Percentiles rank a stretch among this genome's conserved stretches.
Conservation (phyloP, 2,329 filamentous ascomycete genomes). For the Calonectria fujianensis region DNA sequence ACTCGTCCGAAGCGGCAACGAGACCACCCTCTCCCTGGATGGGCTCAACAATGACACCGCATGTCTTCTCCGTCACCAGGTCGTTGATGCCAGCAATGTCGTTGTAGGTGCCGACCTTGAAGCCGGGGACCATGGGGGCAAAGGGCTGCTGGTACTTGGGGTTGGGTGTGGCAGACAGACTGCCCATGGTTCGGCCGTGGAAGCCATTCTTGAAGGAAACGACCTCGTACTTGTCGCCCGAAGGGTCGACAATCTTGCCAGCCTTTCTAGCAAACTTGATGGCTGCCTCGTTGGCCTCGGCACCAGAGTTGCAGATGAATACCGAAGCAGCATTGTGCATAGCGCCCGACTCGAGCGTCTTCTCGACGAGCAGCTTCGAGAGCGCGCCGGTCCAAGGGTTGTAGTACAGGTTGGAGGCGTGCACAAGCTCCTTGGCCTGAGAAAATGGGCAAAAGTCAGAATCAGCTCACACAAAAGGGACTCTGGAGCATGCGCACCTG, state of each 20-base stretch:
- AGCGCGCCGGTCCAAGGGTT: conserved; percentile 96
- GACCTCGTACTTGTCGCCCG: conserved; percentile 85
- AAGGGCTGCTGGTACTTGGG: conserved; percentile 98
- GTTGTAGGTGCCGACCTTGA: conserved; percentile 90
- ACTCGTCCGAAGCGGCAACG: conserved; percentile 87
- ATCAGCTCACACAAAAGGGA: no score
- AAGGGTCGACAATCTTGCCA: conserved; percentile 83
- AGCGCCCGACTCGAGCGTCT: conserved; percentile 84
- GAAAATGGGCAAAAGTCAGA: conserved; percentile 14
- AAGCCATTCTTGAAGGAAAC: conserved; percentile 95
- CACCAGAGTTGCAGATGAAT: conserved; percentile 97
- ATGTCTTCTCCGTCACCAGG: conserved; percentile 89
- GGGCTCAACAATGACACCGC: conserved; percentile 96
- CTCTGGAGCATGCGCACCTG: conserved; percentile 72
- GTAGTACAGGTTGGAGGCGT: conserved; percentile 97
- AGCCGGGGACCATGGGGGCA: conserved; percentile 95
- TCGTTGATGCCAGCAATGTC: conserved; percentile 82
- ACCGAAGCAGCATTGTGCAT: conserved; percentile 88
- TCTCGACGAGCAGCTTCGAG: conserved; percentile 88
- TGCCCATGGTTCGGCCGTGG: conserved; percentile 97
- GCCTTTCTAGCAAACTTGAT: conserved; percentile 98
- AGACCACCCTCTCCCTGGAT: conserved; percentile 98
- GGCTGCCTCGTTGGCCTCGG: conserved; percentile 97
- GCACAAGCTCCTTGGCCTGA: conserved; percentile 84
- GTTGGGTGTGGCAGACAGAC: conserved; percentile 96